These are phyloP conservation scores for Papilionanthe hybrid DNA, from an alignment of 116 monocot genomes.

Conservation along the genomic window DNA sequence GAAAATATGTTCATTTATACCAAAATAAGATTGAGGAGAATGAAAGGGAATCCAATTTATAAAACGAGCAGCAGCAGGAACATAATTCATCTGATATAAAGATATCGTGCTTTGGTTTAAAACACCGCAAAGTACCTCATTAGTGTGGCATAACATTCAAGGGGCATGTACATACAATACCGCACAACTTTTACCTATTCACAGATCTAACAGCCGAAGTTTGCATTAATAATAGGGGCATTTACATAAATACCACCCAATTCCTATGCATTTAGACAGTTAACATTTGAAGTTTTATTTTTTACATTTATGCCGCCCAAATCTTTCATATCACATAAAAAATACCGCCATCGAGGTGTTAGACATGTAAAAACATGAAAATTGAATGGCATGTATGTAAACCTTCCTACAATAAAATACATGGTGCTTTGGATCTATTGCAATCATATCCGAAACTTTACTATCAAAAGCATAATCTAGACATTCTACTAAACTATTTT, in stretches of 20 bases:
- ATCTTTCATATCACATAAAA: no score
- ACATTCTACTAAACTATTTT: neutral
- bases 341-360: no score
- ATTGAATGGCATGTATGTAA: neutral
- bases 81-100: conserved; percentile 4
- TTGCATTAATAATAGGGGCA: no score
- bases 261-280: no score
- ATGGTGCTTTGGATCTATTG: neutral
- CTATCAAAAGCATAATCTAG: neutral
- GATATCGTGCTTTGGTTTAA: neutral
- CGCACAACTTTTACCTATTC: no score
- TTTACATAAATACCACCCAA: no score
- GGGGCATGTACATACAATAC: no score
- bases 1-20: neutral
- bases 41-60: neutral
- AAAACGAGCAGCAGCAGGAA: neutral
- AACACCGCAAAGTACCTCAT: neutral
- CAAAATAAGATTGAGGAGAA: neutral
- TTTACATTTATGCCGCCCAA: no score
- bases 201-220: no score
- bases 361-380: no score
- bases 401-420: neutral
- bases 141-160: neutral
- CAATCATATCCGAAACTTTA: neutral
- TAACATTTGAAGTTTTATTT: no score